These are phyloP conservation scores for Ceratobasidium papillatum DNA, from an alignment of 1,284 basidiomycete species.

Conservation along the genomic window DNA sequence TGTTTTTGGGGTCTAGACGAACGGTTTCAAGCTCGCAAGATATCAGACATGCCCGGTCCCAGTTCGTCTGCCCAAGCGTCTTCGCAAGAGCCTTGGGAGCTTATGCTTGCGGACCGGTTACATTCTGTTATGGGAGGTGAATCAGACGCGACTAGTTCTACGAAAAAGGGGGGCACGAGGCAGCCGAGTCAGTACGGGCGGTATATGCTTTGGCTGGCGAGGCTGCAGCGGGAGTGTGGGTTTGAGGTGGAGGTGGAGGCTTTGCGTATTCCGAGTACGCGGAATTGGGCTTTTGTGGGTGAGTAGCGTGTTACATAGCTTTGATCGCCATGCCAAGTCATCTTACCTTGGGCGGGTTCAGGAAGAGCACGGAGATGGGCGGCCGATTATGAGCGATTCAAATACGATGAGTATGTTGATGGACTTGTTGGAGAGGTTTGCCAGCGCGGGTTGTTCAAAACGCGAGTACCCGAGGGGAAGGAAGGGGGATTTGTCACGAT, in stretches of 20 bases:
- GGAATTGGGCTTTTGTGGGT: constrained; percentile 93
- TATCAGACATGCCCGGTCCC: constrained; percentile 43
- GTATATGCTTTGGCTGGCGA: constrained; percentile 85
- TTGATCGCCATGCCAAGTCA: constrained; percentile 1
- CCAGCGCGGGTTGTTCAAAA: constrained; percentile 70
- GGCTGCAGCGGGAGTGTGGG: constrained; percentile 73
- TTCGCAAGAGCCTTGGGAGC: constrained; percentile 18
- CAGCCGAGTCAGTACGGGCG: constrained; percentile 31
- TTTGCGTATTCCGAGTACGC: constrained; percentile 89
- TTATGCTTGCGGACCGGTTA: constrained; percentile 50
- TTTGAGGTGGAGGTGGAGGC: constrained; percentile 89
- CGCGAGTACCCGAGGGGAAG: constrained; percentile 75
- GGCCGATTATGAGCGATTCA: constrained; percentile 32
- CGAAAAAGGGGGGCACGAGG: constrained; percentile 43
- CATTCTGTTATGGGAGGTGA: constrained; percentile 52
- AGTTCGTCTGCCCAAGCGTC: constrained; percentile 53
- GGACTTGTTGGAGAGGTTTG: constrained; percentile 62
- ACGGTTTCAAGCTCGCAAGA: constrained; percentile 53
- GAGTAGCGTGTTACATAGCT: constrained; percentile 48
- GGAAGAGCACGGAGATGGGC: constrained; percentile 42
- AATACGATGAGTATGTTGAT: constrained; percentile 42
- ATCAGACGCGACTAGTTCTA: constrained; percentile 46
- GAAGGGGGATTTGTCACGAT: constrained; percentile 51
- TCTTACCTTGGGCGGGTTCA: constrained; percentile 35
- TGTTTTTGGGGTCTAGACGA: constrained; percentile 82